A percentile compares a stretch with the other conserved stretches of the same genome.
Conservation (phyloP, 129 eudicot genomes). For the Artemisia tridentata region DNA sequence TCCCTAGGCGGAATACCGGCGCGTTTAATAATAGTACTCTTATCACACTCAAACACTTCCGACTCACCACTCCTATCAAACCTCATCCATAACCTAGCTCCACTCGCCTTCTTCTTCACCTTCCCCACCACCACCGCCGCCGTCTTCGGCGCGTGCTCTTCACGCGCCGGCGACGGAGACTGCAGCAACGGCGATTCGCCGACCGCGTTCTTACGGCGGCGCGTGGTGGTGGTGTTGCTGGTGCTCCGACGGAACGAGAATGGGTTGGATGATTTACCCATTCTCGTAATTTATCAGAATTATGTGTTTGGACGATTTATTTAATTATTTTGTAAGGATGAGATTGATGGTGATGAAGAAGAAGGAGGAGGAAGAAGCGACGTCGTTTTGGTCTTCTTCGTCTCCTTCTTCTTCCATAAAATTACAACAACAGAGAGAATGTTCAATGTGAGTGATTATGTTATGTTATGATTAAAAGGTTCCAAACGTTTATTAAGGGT, state of each 20-base stretch:
- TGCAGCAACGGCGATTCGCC: slow-evolving; percentile 26
- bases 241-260: slow-evolving; percentile 52
- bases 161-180: slow-evolving; percentile 32
- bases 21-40: slow-evolving; percentile 69
- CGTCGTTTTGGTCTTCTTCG: slow-evolving; percentile 30
- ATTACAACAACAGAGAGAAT: too few relatives aligned
- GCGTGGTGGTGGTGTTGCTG: slow-evolving; percentile 35
- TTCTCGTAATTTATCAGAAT: slow-evolving; percentile 14
- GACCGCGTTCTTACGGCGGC: slow-evolving; percentile 46
- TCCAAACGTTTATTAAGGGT: too few relatives aligned
- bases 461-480: too few relatives aligned
- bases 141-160: slow-evolving; percentile 10
- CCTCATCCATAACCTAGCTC: slow-evolving; percentile 92
- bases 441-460: too few relatives aligned
- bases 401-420: slow-evolving; percentile 18
- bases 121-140: slow-evolving; percentile 33
- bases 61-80: slow-evolving; percentile 77
- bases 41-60: slow-evolving; percentile 87
- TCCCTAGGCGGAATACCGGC: slow-evolving; percentile 89
- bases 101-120: slow-evolving; percentile 74
- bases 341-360: slow-evolving; percentile 16
- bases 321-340: slow-evolving; percentile 14
- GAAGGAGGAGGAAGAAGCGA: slow-evolving; percentile 29
- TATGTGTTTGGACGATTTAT: background rate
- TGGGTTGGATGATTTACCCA: slow-evolving; percentile 48